phyloP scores from a whole-genome alignment of 2,329 filamentous ascomycete species.

The Botrytis aclada region DNA sequence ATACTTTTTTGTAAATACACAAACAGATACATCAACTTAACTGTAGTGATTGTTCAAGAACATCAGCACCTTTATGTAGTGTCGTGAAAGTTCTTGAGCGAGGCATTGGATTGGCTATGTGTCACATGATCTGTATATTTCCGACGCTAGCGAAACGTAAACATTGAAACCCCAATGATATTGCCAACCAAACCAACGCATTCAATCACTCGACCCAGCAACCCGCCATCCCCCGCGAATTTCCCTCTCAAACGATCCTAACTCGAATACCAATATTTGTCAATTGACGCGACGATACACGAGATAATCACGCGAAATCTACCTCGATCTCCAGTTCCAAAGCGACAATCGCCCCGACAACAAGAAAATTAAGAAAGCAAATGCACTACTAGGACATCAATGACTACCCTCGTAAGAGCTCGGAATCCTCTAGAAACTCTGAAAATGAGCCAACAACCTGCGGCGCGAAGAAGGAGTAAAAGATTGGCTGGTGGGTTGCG shows the following conservation, averaged over 20 bases:
- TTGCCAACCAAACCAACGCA: background rate
- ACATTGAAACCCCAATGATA: slow-evolving; percentile 22
- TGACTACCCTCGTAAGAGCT: slow-evolving; percentile 66
- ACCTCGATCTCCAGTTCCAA: background rate
- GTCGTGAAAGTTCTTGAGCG: background rate
- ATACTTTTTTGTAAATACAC: background rate
- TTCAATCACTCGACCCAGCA: slow-evolving; percentile 5
- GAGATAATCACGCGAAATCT: slow-evolving; percentile 22
- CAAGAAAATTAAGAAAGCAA: slow-evolving; percentile 25
- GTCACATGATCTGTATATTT: slow-evolving; percentile 18
- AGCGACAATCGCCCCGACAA: slow-evolving; percentile 18
- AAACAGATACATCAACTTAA: background rate
- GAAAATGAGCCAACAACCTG: slow-evolving; percentile 62
- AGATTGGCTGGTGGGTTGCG: slow-evolving; percentile 58
- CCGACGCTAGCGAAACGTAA: slow-evolving; percentile 15
- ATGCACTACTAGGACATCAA: slow-evolving; percentile 48
- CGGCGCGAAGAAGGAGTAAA: slow-evolving; percentile 58
- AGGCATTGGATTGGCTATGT: background rate
- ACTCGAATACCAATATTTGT: background rate
- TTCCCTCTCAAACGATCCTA: background rate
- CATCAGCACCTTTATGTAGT: background rate
- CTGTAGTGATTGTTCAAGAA: background rate
- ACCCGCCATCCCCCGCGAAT: background rate
- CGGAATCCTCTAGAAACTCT: slow-evolving; percentile 63
- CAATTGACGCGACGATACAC: slow-evolving; percentile 32